A percentile compares a stretch with the other conserved stretches of the same genome.
Evolutionary conservation across 169 alveolate genomes (phyloP).

Genomic region (Plasmodium chabaudi): DNA sequence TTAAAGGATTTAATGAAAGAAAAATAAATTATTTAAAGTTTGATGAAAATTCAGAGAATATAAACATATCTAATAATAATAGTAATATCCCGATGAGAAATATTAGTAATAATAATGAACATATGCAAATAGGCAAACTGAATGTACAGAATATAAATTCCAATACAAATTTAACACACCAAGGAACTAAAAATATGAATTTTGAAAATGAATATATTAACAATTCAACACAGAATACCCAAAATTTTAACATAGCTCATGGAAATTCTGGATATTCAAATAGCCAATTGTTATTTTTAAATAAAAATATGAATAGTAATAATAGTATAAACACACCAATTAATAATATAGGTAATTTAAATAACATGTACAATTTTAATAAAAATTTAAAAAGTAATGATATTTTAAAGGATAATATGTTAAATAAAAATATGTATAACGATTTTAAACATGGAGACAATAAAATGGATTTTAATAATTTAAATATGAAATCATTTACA

Average conservation of each 20-base stretch:
- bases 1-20: slow-evolving; percentile 61
- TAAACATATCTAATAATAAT: slow-evolving; percentile 7
- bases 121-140: slow-evolving; percentile 1
- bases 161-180: not conserved
- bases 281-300: slow-evolving; percentile 7
- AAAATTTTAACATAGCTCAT: slow-evolving; percentile 19
- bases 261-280: slow-evolving; percentile 5
- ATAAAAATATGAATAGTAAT: slow-evolving; percentile 9
- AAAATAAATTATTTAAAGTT: slow-evolving; percentile 35
- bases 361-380: slow-evolving; percentile 1
- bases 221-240: not conserved
- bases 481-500: slow-evolving; percentile 39
- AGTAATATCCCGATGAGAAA: slow-evolving; percentile 15
- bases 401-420: not conserved
- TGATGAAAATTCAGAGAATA: slow-evolving; percentile 1
- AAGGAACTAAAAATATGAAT: slow-evolving; percentile 9
- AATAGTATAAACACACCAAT: slow-evolving; percentile 5
- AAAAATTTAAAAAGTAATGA: slow-evolving; percentile 1
- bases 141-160: slow-evolving; percentile 35
- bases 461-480: slow-evolving; percentile 1
- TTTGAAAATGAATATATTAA: slow-evolving; percentile 20
- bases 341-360: not conserved
- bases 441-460: slow-evolving; percentile 23
- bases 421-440: slow-evolving; percentile 14
- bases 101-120: slow-evolving; percentile 20